Evolutionary conservation across 2,329 filamentous ascomycete genomes (phyloP).

Genomic region (Zymoseptoria ardabiliae): DNA sequence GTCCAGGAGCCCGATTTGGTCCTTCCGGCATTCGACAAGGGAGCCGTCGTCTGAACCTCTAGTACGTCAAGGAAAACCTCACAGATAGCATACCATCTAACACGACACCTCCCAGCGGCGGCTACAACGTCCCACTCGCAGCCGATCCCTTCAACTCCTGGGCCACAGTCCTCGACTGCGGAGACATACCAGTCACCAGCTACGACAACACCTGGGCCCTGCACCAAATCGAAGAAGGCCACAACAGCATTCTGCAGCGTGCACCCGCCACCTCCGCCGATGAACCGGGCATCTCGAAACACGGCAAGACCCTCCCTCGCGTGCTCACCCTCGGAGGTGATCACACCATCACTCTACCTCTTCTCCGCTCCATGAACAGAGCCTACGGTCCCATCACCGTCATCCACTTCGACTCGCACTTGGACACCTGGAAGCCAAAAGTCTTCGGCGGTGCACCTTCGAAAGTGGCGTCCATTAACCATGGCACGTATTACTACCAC

Average conservation of each 20-base stretch:
- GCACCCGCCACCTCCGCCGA: conserved; percentile 61
- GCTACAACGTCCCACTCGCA: conserved; percentile 74
- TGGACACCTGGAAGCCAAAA: conserved; percentile 65
- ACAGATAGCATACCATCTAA: background rate
- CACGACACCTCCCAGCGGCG: conserved; percentile 53
- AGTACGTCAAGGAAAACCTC: conserved; percentile 49
- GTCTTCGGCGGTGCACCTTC: conserved; percentile 78
- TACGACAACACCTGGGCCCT: conserved; percentile 79
- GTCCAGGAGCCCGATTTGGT: conserved; percentile 76
- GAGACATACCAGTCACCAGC: conserved; percentile 75
- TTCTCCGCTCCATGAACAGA: conserved; percentile 52
- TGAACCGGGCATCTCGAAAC: conserved; percentile 60
- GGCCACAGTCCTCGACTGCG: conserved; percentile 74
- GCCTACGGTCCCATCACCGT: conserved; percentile 62
- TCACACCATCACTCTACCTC: conserved; percentile 54
- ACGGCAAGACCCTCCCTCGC: conserved; percentile 68
- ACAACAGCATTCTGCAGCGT: conserved; percentile 66
- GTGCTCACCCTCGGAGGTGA: conserved; percentile 66
- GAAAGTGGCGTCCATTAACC: conserved; percentile 67
- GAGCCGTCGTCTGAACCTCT: conserved; percentile 76
- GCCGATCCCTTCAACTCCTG: conserved; percentile 77
- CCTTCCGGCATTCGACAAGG: conserved; percentile 69
- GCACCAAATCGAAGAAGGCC: conserved; percentile 77
- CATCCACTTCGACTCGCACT: conserved; percentile 56
- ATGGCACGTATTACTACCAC: conserved; percentile 85